Conservation (phyloP, 345 rosid genomes). For the Luvunga scandens region DNA sequence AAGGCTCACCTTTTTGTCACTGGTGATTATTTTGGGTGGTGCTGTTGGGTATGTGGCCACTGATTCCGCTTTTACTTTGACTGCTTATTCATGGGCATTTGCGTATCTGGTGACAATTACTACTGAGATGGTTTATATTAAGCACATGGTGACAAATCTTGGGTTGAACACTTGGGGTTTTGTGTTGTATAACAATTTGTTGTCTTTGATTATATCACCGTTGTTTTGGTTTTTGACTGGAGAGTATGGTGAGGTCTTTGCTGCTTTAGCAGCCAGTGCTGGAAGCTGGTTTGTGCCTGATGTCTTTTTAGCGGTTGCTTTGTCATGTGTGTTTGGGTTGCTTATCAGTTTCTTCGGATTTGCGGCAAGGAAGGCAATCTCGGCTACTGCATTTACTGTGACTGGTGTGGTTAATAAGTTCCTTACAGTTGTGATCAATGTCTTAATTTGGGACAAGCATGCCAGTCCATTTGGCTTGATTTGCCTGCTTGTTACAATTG, state of each 20-base stretch:
- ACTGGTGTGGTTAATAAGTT: conserved; percentile 99
- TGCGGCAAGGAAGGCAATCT: conserved; percentile 85
- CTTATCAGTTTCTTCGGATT: conserved; percentile 94
- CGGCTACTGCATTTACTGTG: conserved; percentile 96
- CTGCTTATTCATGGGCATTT: conserved; percentile 93
- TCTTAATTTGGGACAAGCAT: conserved; percentile 95
- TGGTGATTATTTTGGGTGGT: conserved; percentile 72
- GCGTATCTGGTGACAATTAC: conserved; percentile 89
- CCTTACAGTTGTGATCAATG: conserved; percentile 90
- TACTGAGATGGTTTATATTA: conserved; percentile 96
- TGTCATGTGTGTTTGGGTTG: conserved; percentile 92
- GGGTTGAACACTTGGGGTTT: conserved; percentile 98
- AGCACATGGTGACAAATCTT: conserved; percentile 90
- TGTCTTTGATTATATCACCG: conserved; percentile 88
- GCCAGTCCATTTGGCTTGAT: conserved; percentile 86
- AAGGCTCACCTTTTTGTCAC: conserved; percentile 62
- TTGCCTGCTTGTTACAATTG: conserved; percentile 77
- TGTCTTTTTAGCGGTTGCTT: conserved; percentile 64
- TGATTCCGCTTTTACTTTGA: conserved; percentile 78
- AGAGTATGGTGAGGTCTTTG: conserved; percentile 64
- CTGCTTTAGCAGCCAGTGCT: conserved; percentile 46
- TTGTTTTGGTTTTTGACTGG: conserved; percentile 90
- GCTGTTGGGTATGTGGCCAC: conserved; percentile 94
- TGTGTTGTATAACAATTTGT: conserved; percentile 80
- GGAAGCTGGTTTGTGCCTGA: conserved; percentile 59